phyloP scores from a whole-genome alignment of 257 asterid species.

The Solanum rostratum region DNA sequence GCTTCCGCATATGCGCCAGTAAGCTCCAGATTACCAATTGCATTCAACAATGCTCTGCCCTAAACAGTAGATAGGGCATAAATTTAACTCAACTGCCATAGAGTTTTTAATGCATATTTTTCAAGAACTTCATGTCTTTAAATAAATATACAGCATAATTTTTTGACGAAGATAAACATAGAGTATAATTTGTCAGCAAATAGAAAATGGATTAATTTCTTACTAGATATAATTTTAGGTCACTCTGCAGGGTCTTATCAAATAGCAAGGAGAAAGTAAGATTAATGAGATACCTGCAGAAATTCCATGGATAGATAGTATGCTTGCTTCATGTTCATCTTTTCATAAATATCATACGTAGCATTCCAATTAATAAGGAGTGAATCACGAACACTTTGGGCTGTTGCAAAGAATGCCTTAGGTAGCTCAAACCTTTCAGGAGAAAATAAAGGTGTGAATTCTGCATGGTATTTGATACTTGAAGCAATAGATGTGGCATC shows the following conservation, averaged over 20 bases:
- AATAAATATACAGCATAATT: neutral
- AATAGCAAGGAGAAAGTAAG: neutral
- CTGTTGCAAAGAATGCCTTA: conserved; percentile 70
- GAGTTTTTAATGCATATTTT: neutral
- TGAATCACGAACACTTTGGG: conserved; percentile 73
- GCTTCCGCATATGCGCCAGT: conserved; percentile 71
- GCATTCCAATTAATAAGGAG: conserved; percentile 66
- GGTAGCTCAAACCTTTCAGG: conserved; percentile 52
- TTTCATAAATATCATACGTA: conserved; percentile 44
- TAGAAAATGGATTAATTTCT: neutral
- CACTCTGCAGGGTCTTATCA: neutral
- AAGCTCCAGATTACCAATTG: conserved; percentile 80
- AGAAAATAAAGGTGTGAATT: conserved; percentile 62
- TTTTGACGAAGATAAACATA: neutral
- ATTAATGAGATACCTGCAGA: conserved; percentile 43
- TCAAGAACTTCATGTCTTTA: neutral
- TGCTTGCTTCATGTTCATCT: conserved; percentile 65
- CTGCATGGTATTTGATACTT: conserved; percentile 63
- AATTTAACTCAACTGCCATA: neutral
- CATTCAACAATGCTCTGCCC: conserved; percentile 75
- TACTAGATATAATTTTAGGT: neutral
- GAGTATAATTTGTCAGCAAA: neutral
- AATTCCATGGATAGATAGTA: conserved; percentile 85
- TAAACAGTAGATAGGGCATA: conserved; percentile 4
- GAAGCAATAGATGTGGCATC: conserved; percentile 57